phyloP scores from a whole-genome alignment of 306 rosid genomes.

The Hippophae tibetana region DNA sequence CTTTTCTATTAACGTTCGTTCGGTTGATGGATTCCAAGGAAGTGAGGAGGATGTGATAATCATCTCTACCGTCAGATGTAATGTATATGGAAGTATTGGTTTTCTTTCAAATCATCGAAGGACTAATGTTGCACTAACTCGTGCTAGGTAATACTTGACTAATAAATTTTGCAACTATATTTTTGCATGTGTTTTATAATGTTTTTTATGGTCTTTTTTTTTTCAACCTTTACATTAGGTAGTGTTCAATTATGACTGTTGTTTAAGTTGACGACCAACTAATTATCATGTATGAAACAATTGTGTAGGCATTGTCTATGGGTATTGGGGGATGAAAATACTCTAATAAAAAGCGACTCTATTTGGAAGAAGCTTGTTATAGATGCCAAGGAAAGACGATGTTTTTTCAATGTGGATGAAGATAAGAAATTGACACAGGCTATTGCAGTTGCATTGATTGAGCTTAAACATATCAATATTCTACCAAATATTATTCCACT shows the following conservation, averaged over 20 bases:
- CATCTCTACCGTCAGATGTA: constrained; percentile 46
- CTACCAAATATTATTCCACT: constrained; percentile 3
- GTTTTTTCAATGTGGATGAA: constrained; percentile 51
- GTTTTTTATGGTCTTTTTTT: background rate
- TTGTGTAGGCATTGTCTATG: constrained; percentile 49
- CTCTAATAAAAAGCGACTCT: constrained; percentile 26
- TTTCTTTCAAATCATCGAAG: constrained; percentile 38
- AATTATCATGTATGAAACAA: background rate
- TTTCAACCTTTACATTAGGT: background rate
- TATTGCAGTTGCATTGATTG: constrained; percentile 17
- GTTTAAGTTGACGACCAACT: background rate
- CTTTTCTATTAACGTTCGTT: constrained; percentile 39
- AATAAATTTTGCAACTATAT: no score
- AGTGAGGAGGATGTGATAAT: constrained; percentile 53
- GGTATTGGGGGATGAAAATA: constrained; percentile 54
- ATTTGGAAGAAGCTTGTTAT: constrained; percentile 40
- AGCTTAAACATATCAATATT: constrained; percentile 4
- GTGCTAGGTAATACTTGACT: constrained; percentile 38
- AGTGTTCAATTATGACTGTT: background rate
- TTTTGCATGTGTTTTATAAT: background rate
- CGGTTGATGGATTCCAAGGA: constrained; percentile 62
- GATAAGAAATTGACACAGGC: constrained; percentile 39
- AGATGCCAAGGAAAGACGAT: constrained; percentile 46
- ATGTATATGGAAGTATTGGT: constrained; percentile 16
- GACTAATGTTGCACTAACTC: constrained; percentile 39